Conservation (phyloP, 1,284 basidiomycete species). For the Trichosporon ovoides region DNA sequence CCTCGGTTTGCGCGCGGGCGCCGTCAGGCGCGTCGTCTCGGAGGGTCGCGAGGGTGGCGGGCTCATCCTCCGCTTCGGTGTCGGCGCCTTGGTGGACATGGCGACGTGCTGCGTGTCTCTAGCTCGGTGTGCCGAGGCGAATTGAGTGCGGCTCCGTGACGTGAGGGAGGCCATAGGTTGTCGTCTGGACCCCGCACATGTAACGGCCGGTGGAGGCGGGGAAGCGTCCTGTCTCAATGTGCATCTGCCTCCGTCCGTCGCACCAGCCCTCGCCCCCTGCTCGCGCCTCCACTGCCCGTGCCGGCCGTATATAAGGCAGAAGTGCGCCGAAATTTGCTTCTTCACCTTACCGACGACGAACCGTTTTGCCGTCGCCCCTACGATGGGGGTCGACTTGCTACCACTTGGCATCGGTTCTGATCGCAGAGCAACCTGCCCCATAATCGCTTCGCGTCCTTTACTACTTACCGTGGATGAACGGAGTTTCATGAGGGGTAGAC, state of each 20-base stretch:
- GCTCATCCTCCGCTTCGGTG: background rate
- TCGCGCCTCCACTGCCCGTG: too few species aligned
- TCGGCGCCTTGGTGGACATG: background rate
- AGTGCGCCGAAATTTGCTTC: background rate
- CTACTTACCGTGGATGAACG: constrained; percentile 6
- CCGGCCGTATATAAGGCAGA: background rate
- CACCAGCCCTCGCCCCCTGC: too few species aligned
- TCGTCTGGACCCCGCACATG: background rate
- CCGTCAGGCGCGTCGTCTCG: background rate
- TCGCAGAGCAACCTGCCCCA: constrained; percentile 18
- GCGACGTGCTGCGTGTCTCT: background rate
- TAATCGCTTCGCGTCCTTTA: constrained; percentile 18
- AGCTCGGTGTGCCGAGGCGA: background rate
- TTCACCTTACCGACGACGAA: constrained; percentile 8
- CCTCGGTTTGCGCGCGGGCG: background rate
- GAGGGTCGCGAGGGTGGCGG: background rate
- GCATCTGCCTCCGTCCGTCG: too few species aligned
- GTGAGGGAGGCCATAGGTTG: too few species aligned
- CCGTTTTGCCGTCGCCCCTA: constrained; percentile 8
- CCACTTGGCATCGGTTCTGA: constrained; percentile 11
- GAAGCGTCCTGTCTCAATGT: background rate
- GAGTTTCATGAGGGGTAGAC: constrained; percentile 25
- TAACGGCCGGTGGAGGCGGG: constrained; percentile 1
- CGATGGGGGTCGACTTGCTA: background rate
- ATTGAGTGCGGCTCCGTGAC: background rate